Evolutionary conservation across 2,329 filamentous ascomycete species (phyloP), one percentile per base, ranked within the genome.

Genomic region (Fusarium stilboides): DNA sequence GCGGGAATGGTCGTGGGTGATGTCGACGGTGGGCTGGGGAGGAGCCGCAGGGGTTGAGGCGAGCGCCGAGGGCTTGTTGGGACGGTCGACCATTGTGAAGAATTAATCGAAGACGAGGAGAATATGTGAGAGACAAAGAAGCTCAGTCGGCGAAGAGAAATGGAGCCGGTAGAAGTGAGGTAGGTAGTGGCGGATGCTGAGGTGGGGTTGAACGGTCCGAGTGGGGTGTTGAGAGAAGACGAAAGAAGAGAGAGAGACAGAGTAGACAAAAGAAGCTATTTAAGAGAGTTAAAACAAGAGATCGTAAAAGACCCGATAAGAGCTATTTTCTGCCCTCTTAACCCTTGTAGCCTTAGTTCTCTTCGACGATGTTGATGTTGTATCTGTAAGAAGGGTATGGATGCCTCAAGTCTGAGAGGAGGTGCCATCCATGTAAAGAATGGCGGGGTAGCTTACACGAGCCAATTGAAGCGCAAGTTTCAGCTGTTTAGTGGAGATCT

Each of bases 41-140:
- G 93, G 89, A 17, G 91, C 86, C 53, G 89, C 89, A 9, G 92
- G 91, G 9, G 92, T 91, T 68, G 93, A 86, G 55, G 92, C 89
- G 75, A 95, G 88, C 39, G 92, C 91, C 54, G 89, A 86, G 59
- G 94, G 93, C 79, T 94, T 96, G 82, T 97, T 93, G 72, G 90
- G 88, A 79, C 94, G 91, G 77, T 97, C 94, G 82, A 97, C 92
- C 88, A 92, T 92, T 59, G 44, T 72, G 59, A 54, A 55, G 3
- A 15, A 40, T 53, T 49, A 19, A 45, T 43, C 17, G 28, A 17
- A 42, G 15, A 13, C 10, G 28, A 13, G 10, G 28, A 31, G 10
- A 31, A 31, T 36, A 33, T 42, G 22, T 36, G 20, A 44, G 24
- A 40, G 13, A 36, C 24, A 37, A 20, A 55, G 22, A 26, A 46